A percentile compares a stretch with the other conserved stretches of the same genome.
phyloP scores from a whole-genome alignment of 1,284 basidiomycete species.

The Phylloboletellus chloephorus region DNA sequence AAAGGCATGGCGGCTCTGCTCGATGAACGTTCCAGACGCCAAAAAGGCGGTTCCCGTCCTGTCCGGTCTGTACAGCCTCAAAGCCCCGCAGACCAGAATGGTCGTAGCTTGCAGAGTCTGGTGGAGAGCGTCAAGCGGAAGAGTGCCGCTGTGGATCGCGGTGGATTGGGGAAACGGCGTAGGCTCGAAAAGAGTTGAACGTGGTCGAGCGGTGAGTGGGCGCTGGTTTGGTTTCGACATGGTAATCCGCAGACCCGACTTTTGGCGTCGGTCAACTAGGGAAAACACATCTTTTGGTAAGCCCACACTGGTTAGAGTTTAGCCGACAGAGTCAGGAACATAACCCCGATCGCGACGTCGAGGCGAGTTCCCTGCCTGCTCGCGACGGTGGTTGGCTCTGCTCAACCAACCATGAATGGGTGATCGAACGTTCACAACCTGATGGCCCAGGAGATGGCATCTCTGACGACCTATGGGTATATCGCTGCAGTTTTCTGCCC shows the following conservation, averaged over 20 bases:
- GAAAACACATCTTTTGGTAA: neutral
- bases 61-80: constrained; percentile 9
- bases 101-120: constrained; percentile 54
- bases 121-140: constrained; percentile 87
- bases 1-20: constrained; percentile 82
- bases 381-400: too few species aligned
- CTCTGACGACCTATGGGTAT: too few species aligned
- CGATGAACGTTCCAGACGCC: constrained; percentile 62
- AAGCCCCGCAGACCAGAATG: constrained; percentile 8
- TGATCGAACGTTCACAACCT: too few species aligned
- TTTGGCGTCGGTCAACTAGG: neutral
- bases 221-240: neutral
- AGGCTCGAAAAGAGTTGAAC: constrained; percentile 34
- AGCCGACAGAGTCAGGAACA: too few species aligned
- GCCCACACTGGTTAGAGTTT: too few species aligned
- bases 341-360: too few species aligned
- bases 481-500: too few species aligned
- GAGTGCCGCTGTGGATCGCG: constrained; percentile 34
- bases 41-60: constrained; percentile 33
- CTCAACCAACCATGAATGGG: too few species aligned
- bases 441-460: too few species aligned
- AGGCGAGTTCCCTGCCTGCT: too few species aligned
- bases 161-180: constrained; percentile 49
- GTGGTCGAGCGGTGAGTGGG: neutral
- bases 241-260: neutral